Conservation (phyloP, 768 basidiomycete species). For the Mycena rebaudengoi region DNA sequence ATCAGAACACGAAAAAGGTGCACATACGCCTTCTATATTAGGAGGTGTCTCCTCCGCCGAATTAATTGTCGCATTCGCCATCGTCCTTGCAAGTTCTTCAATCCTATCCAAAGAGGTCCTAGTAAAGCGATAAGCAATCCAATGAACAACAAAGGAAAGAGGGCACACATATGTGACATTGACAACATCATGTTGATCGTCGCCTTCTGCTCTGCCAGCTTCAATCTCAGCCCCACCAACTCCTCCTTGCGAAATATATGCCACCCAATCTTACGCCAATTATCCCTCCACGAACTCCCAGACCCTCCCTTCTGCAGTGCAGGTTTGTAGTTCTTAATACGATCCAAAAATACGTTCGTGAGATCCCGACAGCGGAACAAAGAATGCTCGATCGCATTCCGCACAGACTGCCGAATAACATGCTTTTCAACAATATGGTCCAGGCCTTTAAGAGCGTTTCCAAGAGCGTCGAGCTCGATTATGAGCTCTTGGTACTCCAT, state of each 20-base stretch:
- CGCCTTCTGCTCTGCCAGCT: neutral
- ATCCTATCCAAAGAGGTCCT: neutral
- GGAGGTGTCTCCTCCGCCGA: slow-evolving; percentile 41
- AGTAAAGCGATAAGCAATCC: neutral
- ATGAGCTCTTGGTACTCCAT: neutral
- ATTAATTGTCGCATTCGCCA: neutral
- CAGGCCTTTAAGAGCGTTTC: neutral
- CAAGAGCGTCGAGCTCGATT: neutral
- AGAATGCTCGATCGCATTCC: neutral
- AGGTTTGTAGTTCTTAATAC: neutral
- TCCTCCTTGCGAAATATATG: slow-evolving; percentile 1
- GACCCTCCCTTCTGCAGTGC: slow-evolving; percentile 4
- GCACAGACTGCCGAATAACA: neutral
- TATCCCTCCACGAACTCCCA: neutral
- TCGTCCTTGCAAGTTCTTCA: neutral
- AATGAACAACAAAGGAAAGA: neutral
- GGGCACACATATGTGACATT: neutral
- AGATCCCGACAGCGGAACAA: neutral
- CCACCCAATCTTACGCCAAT: slow-evolving; percentile 10
- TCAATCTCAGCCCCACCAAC: neutral
- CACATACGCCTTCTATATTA: slow-evolving; percentile 81
- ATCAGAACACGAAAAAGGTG: neutral
- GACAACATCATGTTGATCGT: neutral
- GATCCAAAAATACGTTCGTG: neutral
- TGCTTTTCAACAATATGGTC: neutral